Base-by-base conservation (phyloP, 2,329 filamentous ascomycete species). In the Verticillium nonalfalfae region DNA sequence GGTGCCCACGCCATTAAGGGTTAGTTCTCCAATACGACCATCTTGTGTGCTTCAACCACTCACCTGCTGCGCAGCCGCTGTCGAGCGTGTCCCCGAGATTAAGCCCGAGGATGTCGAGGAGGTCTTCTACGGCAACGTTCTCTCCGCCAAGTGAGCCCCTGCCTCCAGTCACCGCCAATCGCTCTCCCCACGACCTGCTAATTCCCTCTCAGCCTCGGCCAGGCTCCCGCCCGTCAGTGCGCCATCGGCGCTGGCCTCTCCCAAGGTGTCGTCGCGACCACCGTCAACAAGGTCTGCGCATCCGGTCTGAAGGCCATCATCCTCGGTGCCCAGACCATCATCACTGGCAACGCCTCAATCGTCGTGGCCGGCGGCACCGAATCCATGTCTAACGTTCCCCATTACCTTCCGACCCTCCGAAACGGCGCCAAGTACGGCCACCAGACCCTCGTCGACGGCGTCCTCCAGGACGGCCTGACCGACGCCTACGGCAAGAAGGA, bases 271-370 rank as follows among this genome's bases (percentile, higher is more conserved):
- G 85, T 96, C 69, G 90, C 89, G 79, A 99, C 95, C 56, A 96
- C 93, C 59, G 86, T 99, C 73, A 99, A 99, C 89, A 99, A 99
- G 83, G 95, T 99, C 74, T 99, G 95, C 85, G 95, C 95, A 66
- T 97, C 93, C 10, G 89, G 90, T 55, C 81, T 97, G 74, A 99
- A 99, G 83, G 91, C 95, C 68, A 89, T 99, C 73, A 92, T 97
- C 67, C 85, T 99, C 64, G 95, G 90, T 68, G 91, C 94, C 59
- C 95, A 98, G 79, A 97, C 94, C 70, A 99, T 99, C 81, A 93
- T 98, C 76, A 96, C 93, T 60, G 94, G 95, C 68, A 97, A 92
- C 74, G 94, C 94, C 66, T 89, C 91, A 69, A 89, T 97, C 67
- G 88, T 99, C 66, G 92, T 99, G 63, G 95, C 93, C 67, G 95